phyloP scores from a whole-genome alignment of 257 asterid genomes.

The Solanum clarkiae region DNA sequence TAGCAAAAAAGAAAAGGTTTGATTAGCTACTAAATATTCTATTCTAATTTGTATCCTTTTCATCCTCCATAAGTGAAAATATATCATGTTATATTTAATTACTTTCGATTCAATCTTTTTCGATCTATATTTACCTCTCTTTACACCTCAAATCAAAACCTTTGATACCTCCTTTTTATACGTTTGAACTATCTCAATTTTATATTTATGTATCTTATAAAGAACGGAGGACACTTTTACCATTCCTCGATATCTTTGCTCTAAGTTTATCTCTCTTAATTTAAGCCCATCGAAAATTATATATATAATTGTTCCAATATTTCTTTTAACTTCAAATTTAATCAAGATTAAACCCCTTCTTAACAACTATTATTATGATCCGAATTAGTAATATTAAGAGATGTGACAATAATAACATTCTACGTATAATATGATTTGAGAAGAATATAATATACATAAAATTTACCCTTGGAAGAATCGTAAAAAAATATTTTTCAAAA shows the following conservation, averaged over 20 bases:
- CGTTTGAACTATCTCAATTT: background rate
- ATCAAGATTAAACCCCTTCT: background rate
- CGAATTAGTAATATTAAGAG: background rate
- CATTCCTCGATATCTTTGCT: background rate
- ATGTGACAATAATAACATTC: background rate
- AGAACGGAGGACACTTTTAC: background rate
- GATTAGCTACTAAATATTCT: background rate
- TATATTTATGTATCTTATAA: background rate
- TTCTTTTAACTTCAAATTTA: too few species aligned
- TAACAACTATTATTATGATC: background rate
- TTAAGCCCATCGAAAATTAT: too few species aligned
- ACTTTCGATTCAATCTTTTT: accelerated
- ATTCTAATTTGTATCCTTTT: background rate
- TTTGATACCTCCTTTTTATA: background rate
- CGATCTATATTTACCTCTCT: background rate
- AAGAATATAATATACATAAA: too few species aligned
- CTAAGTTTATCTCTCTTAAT: too few species aligned
- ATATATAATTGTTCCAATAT: too few species aligned
- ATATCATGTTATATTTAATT: background rate
- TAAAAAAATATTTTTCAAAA: too few species aligned
- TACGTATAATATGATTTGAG: too few species aligned
- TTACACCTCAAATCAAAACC: background rate
- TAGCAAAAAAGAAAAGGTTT: background rate
- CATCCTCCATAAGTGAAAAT: background rate
- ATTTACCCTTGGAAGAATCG: too few species aligned